phyloP scores from a whole-genome alignment of 495 filamentous ascomycete genomes.

The Talaromyces stipitatus region DNA sequence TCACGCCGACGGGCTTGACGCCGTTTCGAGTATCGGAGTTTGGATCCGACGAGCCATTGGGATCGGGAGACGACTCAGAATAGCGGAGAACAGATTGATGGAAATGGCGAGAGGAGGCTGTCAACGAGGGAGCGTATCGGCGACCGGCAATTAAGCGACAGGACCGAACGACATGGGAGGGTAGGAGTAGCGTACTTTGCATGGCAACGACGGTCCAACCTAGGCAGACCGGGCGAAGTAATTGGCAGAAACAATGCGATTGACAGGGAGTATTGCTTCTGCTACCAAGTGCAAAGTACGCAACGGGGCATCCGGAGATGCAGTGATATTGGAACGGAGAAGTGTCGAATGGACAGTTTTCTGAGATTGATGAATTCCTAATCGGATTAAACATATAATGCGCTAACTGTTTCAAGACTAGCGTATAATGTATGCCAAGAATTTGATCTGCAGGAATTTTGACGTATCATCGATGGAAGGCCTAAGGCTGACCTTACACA shows the following conservation, averaged over 20 bases:
- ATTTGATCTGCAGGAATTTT: not conserved
- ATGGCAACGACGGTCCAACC: slow-evolving; percentile 2
- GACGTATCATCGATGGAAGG: not conserved
- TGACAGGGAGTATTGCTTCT: not conserved
- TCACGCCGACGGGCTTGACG: slow-evolving; percentile 15
- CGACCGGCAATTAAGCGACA: slow-evolving; percentile 38
- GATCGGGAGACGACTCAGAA: slow-evolving; percentile 26
- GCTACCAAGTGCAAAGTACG: slow-evolving; percentile 2
- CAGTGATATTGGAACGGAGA: not conserved
- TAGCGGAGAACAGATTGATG: slow-evolving; percentile 28
- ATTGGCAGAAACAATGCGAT: not conserved
- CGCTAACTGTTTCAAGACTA: not conserved
- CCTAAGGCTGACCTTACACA: not conserved
- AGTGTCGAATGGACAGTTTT: not conserved
- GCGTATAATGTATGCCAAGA: not conserved
- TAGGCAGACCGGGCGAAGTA: not conserved
- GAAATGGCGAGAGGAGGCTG: slow-evolving; percentile 24
- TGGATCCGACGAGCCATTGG: slow-evolving; percentile 16
- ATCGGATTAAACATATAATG: not conserved
- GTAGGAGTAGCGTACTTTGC: slow-evolving; percentile 5
- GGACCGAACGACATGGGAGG: slow-evolving; percentile 17
- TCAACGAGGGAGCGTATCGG: slow-evolving; percentile 26
- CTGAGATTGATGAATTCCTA: not conserved
- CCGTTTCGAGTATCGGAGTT: slow-evolving; percentile 16
- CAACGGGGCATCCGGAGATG: not conserved